Conservation (phyloP, 1,284 basidiomycete species). For the Phellopilus nigrolimitatus region DNA sequence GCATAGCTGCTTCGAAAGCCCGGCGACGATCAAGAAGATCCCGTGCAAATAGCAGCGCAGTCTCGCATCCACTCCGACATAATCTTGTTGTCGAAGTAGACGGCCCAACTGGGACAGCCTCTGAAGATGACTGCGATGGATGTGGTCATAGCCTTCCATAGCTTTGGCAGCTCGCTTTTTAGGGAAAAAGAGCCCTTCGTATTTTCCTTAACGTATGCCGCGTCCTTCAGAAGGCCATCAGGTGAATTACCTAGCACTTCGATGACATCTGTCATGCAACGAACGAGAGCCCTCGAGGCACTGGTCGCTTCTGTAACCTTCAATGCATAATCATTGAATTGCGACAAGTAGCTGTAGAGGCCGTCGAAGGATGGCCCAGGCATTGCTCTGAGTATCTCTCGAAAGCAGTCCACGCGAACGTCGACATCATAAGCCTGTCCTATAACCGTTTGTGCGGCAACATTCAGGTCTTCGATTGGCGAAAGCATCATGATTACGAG, state of each 20-base stretch:
- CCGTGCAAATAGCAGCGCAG: constrained; percentile 84
- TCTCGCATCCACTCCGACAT: constrained; percentile 98
- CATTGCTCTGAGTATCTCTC: constrained; percentile 63
- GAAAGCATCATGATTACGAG: constrained; percentile 73
- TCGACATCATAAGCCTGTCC: constrained; percentile 84
- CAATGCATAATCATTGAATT: constrained; percentile 59
- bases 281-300: constrained; percentile 81
- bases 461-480: constrained; percentile 69
- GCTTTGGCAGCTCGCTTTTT: constrained; percentile 51
- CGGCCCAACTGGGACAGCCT: constrained; percentile 77
- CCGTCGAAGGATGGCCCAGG: constrained; percentile 66
- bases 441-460: constrained; percentile 68
- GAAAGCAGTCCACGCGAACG: constrained; percentile 81
- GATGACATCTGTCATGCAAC: constrained; percentile 87
- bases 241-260: constrained; percentile 76
- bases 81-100: constrained; percentile 69
- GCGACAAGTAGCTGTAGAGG: constrained; percentile 58
- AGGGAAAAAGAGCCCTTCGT: constrained; percentile 38
- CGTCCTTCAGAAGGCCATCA: constrained; percentile 62
- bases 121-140: constrained; percentile 81
- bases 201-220: constrained; percentile 47
- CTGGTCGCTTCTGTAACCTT: constrained; percentile 79
- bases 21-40: constrained; percentile 78
- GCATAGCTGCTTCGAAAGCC: constrained; percentile 69
- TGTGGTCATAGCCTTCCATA: constrained; percentile 82